Evolutionary conservation across 768 basidiomycete species (phyloP).

Genomic region (Trametes coccinea): DNA sequence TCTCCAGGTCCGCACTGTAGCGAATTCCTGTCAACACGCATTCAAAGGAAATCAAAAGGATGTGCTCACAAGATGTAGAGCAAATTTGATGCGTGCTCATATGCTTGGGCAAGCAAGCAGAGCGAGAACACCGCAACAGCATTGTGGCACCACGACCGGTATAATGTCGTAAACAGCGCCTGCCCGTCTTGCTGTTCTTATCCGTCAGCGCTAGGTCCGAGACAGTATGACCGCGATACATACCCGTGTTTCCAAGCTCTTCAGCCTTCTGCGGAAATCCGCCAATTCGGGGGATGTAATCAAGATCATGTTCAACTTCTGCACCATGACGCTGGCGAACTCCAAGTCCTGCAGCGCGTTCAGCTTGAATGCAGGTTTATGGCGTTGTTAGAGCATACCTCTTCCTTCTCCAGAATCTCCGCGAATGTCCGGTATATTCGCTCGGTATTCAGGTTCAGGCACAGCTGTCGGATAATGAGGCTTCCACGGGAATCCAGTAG

Average conservation of each 20-base stretch:
- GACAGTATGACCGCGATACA: constrained; percentile 27
- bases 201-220: neutral
- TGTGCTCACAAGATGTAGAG: constrained; percentile 85
- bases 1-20: constrained; percentile 88
- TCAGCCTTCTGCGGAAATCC: constrained; percentile 90
- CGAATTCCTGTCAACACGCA: neutral
- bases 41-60: neutral
- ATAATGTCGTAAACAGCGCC: constrained; percentile 89
- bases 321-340: constrained; percentile 96
- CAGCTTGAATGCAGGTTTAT: neutral
- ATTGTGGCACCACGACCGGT: constrained; percentile 98
- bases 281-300: constrained; percentile 95
- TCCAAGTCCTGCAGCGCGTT: constrained; percentile 74
- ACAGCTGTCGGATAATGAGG: constrained; percentile 93
- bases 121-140: constrained; percentile 95
- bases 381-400: constrained; percentile 49
- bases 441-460: constrained; percentile 92
- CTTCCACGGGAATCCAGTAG: constrained; percentile 91
- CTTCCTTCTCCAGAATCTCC: constrained; percentile 97
- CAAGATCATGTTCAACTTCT: constrained; percentile 94
- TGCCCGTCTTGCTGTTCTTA: constrained; percentile 87
- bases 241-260: constrained; percentile 91
- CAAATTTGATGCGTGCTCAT: constrained; percentile 97
- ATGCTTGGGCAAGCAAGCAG: constrained; percentile 95
- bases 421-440: constrained; percentile 94